Evolutionary conservation across 1,284 basidiomycete genomes (phyloP).

Genomic region (Sphagnurus paluster): DNA sequence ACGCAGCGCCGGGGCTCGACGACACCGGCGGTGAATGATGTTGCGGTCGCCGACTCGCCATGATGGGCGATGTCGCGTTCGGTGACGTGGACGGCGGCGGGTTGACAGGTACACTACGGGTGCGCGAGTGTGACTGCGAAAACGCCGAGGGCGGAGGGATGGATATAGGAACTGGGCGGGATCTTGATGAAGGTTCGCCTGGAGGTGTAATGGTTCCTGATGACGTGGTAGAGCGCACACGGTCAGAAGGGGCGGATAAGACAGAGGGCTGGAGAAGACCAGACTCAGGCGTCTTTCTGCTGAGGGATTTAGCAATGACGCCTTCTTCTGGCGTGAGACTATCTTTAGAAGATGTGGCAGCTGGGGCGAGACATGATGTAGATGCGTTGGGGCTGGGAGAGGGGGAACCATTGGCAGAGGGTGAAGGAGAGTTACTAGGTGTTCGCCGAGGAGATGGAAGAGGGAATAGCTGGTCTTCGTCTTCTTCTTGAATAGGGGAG

Average conservation of each 20-base stretch:
- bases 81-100: too few relatives aligned
- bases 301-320: slow-evolving; percentile 14
- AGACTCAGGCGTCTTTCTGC: slow-evolving; percentile 14
- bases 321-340: slow-evolving; percentile 10
- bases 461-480: slow-evolving; percentile 56
- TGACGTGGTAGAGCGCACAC: not conserved
- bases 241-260: not conserved
- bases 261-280: slow-evolving; percentile 2
- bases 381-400: slow-evolving; percentile 30
- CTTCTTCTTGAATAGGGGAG: slow-evolving; percentile 45
- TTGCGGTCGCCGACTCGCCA: slow-evolving; percentile 1
- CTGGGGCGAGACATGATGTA: slow-evolving; percentile 27
- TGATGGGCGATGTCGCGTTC: not conserved
- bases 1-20: not conserved
- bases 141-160: not conserved
- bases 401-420: slow-evolving; percentile 24
- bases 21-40: slow-evolving; percentile 1
- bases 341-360: slow-evolving; percentile 11
- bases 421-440: slow-evolving; percentile 24
- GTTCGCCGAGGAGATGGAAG: slow-evolving; percentile 51
- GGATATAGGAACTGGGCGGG: not conserved
- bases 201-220: not conserved
- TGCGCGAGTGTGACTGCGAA: not conserved
- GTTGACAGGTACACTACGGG: too few relatives aligned
- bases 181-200: not conserved